A percentile compares a stretch with the other conserved stretches of the same genome.
These are phyloP conservation scores for Pseudomonodictys pantanalensis DNA, from an alignment of 495 filamentous ascomycete species.

Conservation along the genomic window DNA sequence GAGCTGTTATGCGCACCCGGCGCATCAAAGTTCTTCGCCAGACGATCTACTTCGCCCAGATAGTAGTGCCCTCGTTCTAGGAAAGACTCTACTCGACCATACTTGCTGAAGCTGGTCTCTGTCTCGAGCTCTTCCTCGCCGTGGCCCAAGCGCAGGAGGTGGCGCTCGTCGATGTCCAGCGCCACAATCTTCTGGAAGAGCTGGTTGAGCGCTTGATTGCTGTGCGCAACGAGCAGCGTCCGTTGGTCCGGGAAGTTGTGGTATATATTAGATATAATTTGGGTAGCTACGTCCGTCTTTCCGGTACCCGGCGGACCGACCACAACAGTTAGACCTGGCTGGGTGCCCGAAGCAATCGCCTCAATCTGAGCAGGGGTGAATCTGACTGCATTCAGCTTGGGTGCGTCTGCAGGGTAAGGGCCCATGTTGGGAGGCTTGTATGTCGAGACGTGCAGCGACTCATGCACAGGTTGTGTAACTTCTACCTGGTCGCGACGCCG, in stretches of 20 bases:
- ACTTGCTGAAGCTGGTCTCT: conserved; percentile 85
- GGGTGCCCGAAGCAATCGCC: conserved; percentile 88
- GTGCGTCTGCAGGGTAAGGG: conserved; percentile 85
- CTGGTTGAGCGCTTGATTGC: conserved; percentile 96
- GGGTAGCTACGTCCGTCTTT: conserved; percentile 97
- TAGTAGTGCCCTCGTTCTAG: conserved; percentile 80
- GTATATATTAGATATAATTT: conserved; percentile 98
- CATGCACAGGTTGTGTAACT: conserved; percentile 55
- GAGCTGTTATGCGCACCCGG: conserved; percentile 90
- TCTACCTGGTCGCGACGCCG: conserved; percentile 71
- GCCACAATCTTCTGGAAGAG: conserved; percentile 97
- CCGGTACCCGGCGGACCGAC: conserved; percentile 95
- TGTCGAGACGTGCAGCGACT: conserved; percentile 76
- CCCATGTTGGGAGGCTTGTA: conserved; percentile 90
- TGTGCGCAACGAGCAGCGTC: conserved; percentile 91
- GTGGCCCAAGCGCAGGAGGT: conserved; percentile 88
- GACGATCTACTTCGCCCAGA: conserved; percentile 78
- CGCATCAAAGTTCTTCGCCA: conserved; percentile 78
- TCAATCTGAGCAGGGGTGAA: conserved; percentile 92
- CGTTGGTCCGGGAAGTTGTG: conserved; percentile 93
- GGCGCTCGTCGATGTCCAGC: conserved; percentile 91
- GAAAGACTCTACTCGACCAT: conserved; percentile 93
- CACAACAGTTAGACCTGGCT: conserved; percentile 91
- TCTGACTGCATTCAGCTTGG: conserved; percentile 75
- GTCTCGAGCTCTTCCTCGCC: conserved; percentile 92